Base-by-base conservation (phyloP, 2,329 filamentous ascomycete genomes). In the Fusarium mundagurra region DNA sequence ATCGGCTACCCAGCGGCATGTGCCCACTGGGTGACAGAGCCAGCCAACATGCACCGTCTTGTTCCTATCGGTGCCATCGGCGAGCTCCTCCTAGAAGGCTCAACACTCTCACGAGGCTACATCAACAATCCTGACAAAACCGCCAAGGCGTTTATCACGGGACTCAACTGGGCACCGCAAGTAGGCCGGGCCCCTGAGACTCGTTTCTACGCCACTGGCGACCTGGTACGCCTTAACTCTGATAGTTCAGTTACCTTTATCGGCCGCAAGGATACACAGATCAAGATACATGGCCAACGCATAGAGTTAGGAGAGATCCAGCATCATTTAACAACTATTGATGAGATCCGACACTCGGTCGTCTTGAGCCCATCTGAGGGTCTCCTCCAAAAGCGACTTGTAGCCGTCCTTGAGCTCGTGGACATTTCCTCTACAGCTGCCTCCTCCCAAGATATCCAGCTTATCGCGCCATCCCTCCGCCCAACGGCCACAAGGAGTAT, bases 191-290 rank as follows among this genome's bases (percentile, higher is more conserved):
- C 12, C 43, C 27, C 6, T 16, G 61, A 43, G 11, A 58, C 43
- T 17, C 61, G 61, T n/a, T 58, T 64, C 27, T 64, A 64, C 29
- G 33, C 51, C 43, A 64, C 61, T 34, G 61, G 61, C 13, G 59
- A 61, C n/a, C 29, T 61, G 27, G 59, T 61, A 8, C 59, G 47
- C 22, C 47, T 53, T n/a, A 61, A 61, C 47, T 43, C 36, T n/a
- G 34, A 61, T 29, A 47, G 59, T n/a, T 53, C 59, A 5, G 27
- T 53, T 43, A 61, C 59, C 2, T 53, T 53, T 13, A 8, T 61
- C 36, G 55, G 48, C 22, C 48, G 31, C 22, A 33, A 51, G 8
- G 48, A 51, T 36, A 51, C 48, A 5, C 48, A 57, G 36, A 29
- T 55, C 54, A 57, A 57, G 54, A 54, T 61, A 17, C 59, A 53